A percentile compares a stretch with the other conserved stretches of the same genome.
Conservation (phyloP, 2,329 filamentous ascomycete genomes). For the Apiospora aurea region DNA sequence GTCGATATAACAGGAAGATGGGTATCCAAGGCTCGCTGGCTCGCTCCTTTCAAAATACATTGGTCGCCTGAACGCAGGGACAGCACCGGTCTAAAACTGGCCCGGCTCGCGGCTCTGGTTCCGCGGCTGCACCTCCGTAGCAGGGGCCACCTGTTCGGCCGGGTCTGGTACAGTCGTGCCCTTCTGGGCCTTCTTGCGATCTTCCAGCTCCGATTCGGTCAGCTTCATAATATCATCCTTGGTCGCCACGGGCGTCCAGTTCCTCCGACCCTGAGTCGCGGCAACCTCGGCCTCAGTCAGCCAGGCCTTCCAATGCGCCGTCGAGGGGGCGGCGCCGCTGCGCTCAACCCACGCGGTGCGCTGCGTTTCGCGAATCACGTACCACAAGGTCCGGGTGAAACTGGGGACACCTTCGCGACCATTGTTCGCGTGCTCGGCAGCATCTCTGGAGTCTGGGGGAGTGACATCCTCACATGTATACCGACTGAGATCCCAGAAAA, state of each 20-base stretch:
- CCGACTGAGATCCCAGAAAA: slow-evolving; percentile 65
- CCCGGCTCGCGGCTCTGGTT: not conserved
- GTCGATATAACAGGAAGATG: not conserved
- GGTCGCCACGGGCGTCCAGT: slow-evolving; percentile 55
- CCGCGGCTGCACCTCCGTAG: slow-evolving; percentile 31
- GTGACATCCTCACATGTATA: slow-evolving; percentile 55
- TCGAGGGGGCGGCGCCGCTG: slow-evolving; percentile 59
- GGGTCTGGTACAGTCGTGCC: slow-evolving; percentile 24
- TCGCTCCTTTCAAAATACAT: not conserved
- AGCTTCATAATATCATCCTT: slow-evolving; percentile 58
- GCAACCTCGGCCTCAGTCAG: slow-evolving; percentile 54
- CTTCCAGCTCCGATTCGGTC: slow-evolving; percentile 29
- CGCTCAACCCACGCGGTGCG: slow-evolving; percentile 60
- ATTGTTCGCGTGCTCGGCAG: slow-evolving; percentile 44
- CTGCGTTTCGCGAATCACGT: slow-evolving; percentile 61
- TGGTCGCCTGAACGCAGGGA: too few species aligned
- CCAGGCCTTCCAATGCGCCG: slow-evolving; percentile 61
- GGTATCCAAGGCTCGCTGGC: slow-evolving; percentile 15
- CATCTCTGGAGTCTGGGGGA: slow-evolving; percentile 46
- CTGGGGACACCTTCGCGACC: slow-evolving; percentile 50
- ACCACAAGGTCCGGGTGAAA: slow-evolving; percentile 66
- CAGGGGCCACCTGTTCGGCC: slow-evolving; percentile 34
- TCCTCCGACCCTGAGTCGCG: slow-evolving; percentile 40
- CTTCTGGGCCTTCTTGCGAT: not conserved
- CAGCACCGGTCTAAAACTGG: not conserved